These are phyloP conservation scores for Saprolegnia parasitica DNA, from an alignment of 352 stramenopile species.

Conservation along the genomic window DNA sequence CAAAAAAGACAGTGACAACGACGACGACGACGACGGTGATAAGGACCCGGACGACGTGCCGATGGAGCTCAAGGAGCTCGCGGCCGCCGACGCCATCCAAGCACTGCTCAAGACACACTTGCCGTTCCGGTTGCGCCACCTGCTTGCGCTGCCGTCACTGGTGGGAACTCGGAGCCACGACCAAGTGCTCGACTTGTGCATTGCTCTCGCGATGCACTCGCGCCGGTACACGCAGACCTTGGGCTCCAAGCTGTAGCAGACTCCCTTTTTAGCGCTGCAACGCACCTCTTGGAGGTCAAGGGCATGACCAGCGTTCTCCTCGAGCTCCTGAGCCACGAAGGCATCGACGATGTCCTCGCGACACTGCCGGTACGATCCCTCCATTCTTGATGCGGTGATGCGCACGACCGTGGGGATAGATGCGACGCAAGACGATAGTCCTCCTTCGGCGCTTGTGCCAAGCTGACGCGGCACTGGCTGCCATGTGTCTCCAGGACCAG, in stretches of 20 bases:
- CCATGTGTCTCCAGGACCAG: slow-evolving; percentile 7
- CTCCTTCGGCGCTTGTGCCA: slow-evolving; percentile 31
- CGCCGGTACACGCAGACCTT: slow-evolving; percentile 28
- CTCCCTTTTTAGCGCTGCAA: not conserved
- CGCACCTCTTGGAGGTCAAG: slow-evolving; percentile 9
- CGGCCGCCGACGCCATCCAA: slow-evolving; percentile 50
- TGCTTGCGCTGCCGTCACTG: slow-evolving; percentile 42
- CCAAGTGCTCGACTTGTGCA: slow-evolving; percentile 59
- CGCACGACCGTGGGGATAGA: not conserved
- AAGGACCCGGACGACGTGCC: slow-evolving; percentile 33
- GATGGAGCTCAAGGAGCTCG: slow-evolving; percentile 46
- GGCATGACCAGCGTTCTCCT: slow-evolving; percentile 2
- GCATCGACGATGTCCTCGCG: slow-evolving; percentile 6
- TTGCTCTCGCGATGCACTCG: slow-evolving; percentile 46
- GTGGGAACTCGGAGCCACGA: slow-evolving; percentile 38
- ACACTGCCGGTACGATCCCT: not conserved
- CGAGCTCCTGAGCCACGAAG: not conserved
- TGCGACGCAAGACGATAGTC: slow-evolving; percentile 25
- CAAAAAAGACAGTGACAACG: slow-evolving; percentile 3
- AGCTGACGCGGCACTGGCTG: slow-evolving; percentile 14
- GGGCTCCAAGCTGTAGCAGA: not conserved
- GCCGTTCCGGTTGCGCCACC: slow-evolving; percentile 42
- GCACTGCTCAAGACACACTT: slow-evolving; percentile 58
- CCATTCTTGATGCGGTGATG: no score
- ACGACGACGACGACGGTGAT: slow-evolving; percentile 30